These are phyloP conservation scores for Rhizophora apiculata DNA, from an alignment of 345 rosid genomes.

Conservation along the genomic window DNA sequence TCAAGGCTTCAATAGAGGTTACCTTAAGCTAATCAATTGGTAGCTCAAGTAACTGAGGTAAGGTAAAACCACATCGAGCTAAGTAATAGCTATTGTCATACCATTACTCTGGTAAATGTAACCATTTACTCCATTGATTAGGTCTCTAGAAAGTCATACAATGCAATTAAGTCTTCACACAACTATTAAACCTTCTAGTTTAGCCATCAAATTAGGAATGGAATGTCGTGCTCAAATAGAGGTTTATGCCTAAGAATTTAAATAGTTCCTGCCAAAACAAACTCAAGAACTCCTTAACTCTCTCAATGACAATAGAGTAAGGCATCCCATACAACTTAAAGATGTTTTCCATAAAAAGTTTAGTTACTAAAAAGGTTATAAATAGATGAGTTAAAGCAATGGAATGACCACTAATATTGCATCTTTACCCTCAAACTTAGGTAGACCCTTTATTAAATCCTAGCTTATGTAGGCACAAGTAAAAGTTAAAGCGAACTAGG, in stretches of 20 bases:
- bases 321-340: background rate
- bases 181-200: background rate
- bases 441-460: background rate
- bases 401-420: background rate
- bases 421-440: background rate
- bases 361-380: background rate
- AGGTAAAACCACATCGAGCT: background rate
- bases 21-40: background rate
- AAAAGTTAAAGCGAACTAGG: background rate
- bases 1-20: background rate
- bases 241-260: background rate
- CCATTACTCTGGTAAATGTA: background rate
- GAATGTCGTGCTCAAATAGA: background rate
- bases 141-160: background rate
- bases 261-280: background rate
- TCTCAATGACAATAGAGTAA: accelerated
- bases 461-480: background rate
- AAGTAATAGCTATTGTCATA: background rate
- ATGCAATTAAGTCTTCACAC: background rate
- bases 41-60: background rate
- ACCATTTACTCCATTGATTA: background rate
- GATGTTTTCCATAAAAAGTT: background rate
- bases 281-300: background rate
- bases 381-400: background rate
- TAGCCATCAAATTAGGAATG: background rate